Percentiles rank a stretch among this genome's conserved stretches.
phyloP scores from a whole-genome alignment of 1,284 basidiomycete species.

The Tilletia caries region DNA sequence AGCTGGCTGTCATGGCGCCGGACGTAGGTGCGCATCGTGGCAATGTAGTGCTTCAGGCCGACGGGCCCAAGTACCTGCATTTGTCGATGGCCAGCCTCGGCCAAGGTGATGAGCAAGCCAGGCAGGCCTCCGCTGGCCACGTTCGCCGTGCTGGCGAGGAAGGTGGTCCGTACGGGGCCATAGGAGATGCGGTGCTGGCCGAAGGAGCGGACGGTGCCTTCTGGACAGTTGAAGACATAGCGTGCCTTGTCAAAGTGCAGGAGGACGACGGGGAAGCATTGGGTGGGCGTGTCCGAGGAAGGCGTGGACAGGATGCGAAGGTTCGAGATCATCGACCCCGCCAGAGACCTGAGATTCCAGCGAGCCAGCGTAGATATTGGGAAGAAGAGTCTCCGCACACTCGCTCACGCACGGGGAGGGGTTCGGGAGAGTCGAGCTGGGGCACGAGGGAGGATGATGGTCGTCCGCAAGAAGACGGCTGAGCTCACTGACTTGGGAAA shows the following conservation, averaged over 20 bases:
- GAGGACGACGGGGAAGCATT: constrained; percentile 73
- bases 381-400: no score
- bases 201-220: constrained; percentile 72
- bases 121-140: constrained; percentile 56
- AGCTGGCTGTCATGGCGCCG: constrained; percentile 28
- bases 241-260: constrained; percentile 72
- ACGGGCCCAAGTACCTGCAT: constrained; percentile 70
- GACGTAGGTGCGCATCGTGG: constrained; percentile 59
- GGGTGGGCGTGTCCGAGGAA: constrained; percentile 61
- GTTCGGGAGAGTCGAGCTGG: no score
- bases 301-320: constrained; percentile 44
- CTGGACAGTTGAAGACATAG: constrained; percentile 81
- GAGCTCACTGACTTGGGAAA: no score
- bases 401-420: no score
- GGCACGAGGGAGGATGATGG: no score
- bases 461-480: no score
- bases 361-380: neutral
- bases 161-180: constrained; percentile 67
- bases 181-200: constrained; percentile 67
- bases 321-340: constrained; percentile 19
- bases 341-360: neutral
- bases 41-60: constrained; percentile 68
- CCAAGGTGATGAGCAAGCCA: constrained; percentile 78
- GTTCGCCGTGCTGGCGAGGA: constrained; percentile 67
- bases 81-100: constrained; percentile 65